Evolutionary conservation across 768 basidiomycete species (phyloP), one percentile per base, ranked within the genome.

Genomic region (Pleurotus citrinopileatus): DNA sequence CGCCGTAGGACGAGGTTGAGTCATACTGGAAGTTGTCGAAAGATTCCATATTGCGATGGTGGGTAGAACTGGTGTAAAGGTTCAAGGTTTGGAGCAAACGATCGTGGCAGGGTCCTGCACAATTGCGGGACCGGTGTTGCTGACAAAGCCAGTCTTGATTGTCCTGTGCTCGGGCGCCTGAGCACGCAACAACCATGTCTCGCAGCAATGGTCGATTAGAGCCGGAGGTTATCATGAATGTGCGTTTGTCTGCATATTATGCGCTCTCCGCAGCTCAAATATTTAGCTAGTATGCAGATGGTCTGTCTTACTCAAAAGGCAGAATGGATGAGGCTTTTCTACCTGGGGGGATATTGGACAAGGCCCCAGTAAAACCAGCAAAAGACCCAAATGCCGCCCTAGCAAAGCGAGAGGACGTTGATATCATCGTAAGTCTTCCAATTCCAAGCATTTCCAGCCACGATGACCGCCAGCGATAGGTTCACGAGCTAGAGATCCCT

Each of bases 21-120:
- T 91, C 89, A 61, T 87, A 90, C 67, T 91, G 89, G 61, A 89
- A 91, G 63, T 91, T 91, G 68, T 91, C 89, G 62, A 91, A 91
- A 9, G 85, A 80, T 66, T 91, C 89, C 89, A 91, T 89, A 67
- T 57, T 67, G 59, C 57, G 58, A 47, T 61, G 61, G 50, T 42
- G 43, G 42, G 60, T 56, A 27, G 27, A 56, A 46, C 27, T 47
- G 28, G 20, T 20, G n/a, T 42, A 19, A 25, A 6, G 17, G 17
- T 20, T 17, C 17, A 51, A 17, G 32, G 15, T n/a, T n/a, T n/a
- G 6, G n/a, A 51, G 34, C 37, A 9, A 51, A 15, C 48, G 48
- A 51, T 51, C 28, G 48, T 51, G 34, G 48, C 45, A 47, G 26
- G 45, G 45, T 47, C 26, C 23, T 28, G 38, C n/a, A n/a, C 38